These are phyloP conservation scores for Pythium guiyangense DNA, from an alignment of 352 stramenopile species.

Conservation along the genomic window DNA sequence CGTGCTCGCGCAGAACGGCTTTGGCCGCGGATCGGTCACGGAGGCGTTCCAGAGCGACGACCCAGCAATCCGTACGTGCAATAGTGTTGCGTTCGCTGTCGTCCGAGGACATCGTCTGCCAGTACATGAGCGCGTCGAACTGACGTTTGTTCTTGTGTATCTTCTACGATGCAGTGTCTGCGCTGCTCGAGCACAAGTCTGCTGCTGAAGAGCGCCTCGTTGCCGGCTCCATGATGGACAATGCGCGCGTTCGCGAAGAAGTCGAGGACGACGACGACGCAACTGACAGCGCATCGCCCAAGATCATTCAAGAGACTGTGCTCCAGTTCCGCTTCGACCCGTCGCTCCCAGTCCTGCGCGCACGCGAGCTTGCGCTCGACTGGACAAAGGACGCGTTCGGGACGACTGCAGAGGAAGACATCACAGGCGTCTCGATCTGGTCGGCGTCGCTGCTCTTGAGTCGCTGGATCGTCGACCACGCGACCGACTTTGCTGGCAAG, in stretches of 20 bases:
- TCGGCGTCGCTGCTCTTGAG: slow-evolving; percentile 83
- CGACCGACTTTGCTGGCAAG: slow-evolving; percentile 58
- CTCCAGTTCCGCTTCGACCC: slow-evolving; percentile 75
- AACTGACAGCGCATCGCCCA: slow-evolving; percentile 33
- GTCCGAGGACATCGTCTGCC: not conserved
- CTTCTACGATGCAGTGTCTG: slow-evolving; percentile 34
- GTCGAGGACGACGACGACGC: slow-evolving; percentile 52
- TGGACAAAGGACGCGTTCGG: slow-evolving; percentile 83
- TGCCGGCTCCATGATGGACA: slow-evolving; percentile 67
- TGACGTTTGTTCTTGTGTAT: slow-evolving; percentile 25
- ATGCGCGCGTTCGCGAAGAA: slow-evolving; percentile 61
- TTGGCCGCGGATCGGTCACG: slow-evolving; percentile 75
- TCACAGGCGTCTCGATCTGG: slow-evolving; percentile 86
- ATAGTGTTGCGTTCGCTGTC: not conserved
- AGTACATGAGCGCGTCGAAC: not conserved
- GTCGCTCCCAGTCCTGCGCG: slow-evolving; percentile 53
- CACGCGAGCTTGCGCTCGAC: slow-evolving; percentile 75
- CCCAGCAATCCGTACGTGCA: slow-evolving; percentile 74
- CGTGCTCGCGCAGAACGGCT: slow-evolving; percentile 77
- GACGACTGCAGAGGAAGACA: slow-evolving; percentile 77
- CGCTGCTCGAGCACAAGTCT: slow-evolving; percentile 76
- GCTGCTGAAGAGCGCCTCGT: slow-evolving; percentile 73
- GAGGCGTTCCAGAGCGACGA: slow-evolving; percentile 85
- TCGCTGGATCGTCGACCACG: slow-evolving; percentile 78
- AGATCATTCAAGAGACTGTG: slow-evolving; percentile 78